Base-by-base conservation (phyloP, 2,329 filamentous ascomycete genomes). In the Fusarium verticillioides region DNA sequence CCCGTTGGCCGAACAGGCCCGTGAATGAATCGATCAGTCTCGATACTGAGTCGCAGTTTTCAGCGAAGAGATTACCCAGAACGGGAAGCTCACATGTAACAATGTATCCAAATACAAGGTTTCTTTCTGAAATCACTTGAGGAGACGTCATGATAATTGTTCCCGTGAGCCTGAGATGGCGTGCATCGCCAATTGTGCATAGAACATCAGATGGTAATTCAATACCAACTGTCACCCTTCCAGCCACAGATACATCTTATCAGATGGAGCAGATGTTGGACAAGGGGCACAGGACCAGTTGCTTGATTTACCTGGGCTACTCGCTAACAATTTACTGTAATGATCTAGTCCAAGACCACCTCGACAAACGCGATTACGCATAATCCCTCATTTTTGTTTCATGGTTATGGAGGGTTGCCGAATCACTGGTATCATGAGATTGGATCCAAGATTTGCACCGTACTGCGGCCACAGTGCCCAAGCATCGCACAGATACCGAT, bases 401-500 rank as follows among this genome's bases (percentile, higher is more conserved):
- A 39, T 56, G 36, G 16, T 39, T 18, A 32, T 19, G 62, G 39
- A 43, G 37, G 53, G 52, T 44, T 54, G 44, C 53, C 63, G 58
- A 60, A 54, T 63, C 44, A 23, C 43, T 40, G 53, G 36, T 42
- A 61, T 46, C 44, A 57, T 57, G 30, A 59, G 59, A 63, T 54
- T 72, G 34, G 42, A 39, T 34, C n/a, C 15, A 28, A 19, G n/a
- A 36, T n/a, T 36, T 40, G 15, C 42, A 52, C 61, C 64, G 61
- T 66, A 47, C 49, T 49, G 44, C 30, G 46, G 44, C 36, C 59
- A 49, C 37, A 30, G 62, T 69, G 69, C 44, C 61, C 65, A 40
- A 59, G 52, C 43, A 64, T 66, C 39, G 59, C 63, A 70, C 62
- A 75, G 72, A 72, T 77, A 77, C 75, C 73, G 70, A 75, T 66